Conservation (phyloP, 306 rosid species). For the Trifolium repens region DNA sequence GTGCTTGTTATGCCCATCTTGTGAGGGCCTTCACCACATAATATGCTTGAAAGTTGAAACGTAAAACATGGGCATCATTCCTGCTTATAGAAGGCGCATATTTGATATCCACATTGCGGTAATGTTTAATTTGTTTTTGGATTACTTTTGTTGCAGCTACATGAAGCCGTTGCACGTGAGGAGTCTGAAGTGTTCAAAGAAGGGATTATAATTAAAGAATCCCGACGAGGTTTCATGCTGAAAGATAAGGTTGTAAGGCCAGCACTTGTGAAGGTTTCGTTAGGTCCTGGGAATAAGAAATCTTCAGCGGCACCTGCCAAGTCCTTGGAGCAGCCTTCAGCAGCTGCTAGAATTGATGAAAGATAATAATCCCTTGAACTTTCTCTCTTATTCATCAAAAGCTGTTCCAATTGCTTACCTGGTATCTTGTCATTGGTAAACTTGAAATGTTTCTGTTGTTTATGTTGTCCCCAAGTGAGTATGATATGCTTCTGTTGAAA, state of each 20-base stretch:
- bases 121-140: slow-evolving; percentile 28
- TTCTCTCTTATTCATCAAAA: slow-evolving; percentile 29
- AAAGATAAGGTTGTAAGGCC: slow-evolving; percentile 81
- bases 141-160: slow-evolving; percentile 56
- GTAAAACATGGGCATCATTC: not conserved
- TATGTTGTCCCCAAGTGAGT: slow-evolving; percentile 12
- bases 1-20: slow-evolving; percentile 12
- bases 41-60: slow-evolving; percentile 40
- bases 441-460: slow-evolving; percentile 31
- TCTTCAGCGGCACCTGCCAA: slow-evolving; percentile 42
- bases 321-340: slow-evolving; percentile 58
- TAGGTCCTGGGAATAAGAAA: slow-evolving; percentile 69
- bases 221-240: slow-evolving; percentile 78
- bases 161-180: slow-evolving; percentile 89
- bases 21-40: slow-evolving; percentile 4
- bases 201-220: slow-evolving; percentile 75
- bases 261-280: slow-evolving; percentile 83
- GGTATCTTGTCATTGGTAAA: slow-evolving; percentile 27
- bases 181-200: slow-evolving; percentile 75
- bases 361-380: slow-evolving; percentile 43
- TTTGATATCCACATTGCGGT: slow-evolving; percentile 16
- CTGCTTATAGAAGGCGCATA: slow-evolving; percentile 17
- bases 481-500: not conserved
- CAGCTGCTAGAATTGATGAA: slow-evolving; percentile 67
- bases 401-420: slow-evolving; percentile 22